Conservation (phyloP, 78 protist species). For the Neovahlkampfia damariscottae region DNA sequence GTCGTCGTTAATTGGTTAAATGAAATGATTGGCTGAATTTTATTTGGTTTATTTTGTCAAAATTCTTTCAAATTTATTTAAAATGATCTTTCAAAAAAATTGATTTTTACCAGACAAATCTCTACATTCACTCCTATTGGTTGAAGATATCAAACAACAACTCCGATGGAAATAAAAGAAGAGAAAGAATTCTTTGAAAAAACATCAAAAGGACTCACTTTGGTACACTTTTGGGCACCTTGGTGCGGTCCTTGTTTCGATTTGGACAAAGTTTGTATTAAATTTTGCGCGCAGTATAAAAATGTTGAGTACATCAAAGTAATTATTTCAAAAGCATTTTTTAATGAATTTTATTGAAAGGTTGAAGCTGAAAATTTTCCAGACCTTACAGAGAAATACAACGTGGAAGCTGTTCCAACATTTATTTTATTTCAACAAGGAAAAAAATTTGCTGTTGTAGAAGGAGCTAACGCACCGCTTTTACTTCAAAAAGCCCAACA, state of each 20-base stretch:
- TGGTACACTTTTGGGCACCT: not conserved
- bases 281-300: not conserved
- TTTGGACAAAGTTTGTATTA: not conserved
- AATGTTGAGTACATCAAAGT: not conserved
- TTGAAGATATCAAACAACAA: no score
- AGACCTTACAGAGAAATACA: not conserved
- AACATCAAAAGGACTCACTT: not conserved
- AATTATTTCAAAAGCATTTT: not conserved
- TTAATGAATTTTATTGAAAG: not conserved
- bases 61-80: no score
- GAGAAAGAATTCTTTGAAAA: no score
- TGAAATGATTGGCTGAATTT: no score
- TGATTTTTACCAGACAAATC: no score
- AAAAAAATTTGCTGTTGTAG: not conserved
- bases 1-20: no score
- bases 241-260: not conserved
- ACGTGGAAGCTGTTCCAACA: not conserved
- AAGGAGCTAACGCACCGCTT: not conserved
- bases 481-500: not conserved
- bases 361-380: not conserved
- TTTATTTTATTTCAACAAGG: not conserved
- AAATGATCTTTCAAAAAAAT: no score
- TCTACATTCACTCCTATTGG: no score
- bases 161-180: no score
- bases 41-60: no score